Evolutionary conservation across 2,329 filamentous ascomycete species (phyloP).

Genomic region (Pseudocercospora macadamiae): DNA sequence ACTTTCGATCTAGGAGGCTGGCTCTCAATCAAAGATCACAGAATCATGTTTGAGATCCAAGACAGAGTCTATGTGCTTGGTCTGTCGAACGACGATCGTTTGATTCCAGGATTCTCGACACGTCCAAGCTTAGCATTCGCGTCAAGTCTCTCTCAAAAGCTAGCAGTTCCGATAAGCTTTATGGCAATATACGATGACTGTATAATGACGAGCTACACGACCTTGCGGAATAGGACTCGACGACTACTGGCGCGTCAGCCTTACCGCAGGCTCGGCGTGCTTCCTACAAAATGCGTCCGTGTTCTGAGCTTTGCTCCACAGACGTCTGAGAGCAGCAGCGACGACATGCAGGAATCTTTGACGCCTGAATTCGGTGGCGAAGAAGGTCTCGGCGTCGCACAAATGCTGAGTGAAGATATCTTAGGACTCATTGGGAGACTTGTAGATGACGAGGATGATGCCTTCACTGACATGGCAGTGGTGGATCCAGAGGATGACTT

Average conservation of each 20-base stretch:
- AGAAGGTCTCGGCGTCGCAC: background rate
- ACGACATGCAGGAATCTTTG: background rate
- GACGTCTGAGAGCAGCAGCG: background rate
- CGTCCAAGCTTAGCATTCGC: constrained; percentile 33
- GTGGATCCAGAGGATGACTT: background rate
- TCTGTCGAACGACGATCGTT: constrained; percentile 38
- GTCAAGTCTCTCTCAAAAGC: constrained; percentile 42
- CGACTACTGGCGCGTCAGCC: constrained; percentile 9
- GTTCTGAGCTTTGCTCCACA: constrained; percentile 43
- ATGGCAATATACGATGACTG: constrained; percentile 53
- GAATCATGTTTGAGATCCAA: constrained; percentile 49
- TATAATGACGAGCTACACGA: constrained; percentile 51
- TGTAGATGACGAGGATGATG: constrained; percentile 11
- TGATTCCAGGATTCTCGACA: constrained; percentile 11
- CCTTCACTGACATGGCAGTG: background rate
- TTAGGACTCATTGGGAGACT: constrained; percentile 10
- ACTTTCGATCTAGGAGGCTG: constrained; percentile 53
- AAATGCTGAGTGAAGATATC: constrained; percentile 6
- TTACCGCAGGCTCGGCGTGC: constrained; percentile 35
- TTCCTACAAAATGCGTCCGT: constrained; percentile 47
- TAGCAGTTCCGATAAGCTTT: constrained; percentile 51
- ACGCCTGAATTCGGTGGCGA: no score
- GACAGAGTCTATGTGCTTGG: constrained; percentile 49
- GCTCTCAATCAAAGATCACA: constrained; percentile 48
- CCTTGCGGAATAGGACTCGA: constrained; percentile 31